Evolutionary conservation across 1,139 yeast genomes (phyloP), one percentile per base, ranked within the genome.

Genomic region (Yamadazyma membranifaciens): DNA sequence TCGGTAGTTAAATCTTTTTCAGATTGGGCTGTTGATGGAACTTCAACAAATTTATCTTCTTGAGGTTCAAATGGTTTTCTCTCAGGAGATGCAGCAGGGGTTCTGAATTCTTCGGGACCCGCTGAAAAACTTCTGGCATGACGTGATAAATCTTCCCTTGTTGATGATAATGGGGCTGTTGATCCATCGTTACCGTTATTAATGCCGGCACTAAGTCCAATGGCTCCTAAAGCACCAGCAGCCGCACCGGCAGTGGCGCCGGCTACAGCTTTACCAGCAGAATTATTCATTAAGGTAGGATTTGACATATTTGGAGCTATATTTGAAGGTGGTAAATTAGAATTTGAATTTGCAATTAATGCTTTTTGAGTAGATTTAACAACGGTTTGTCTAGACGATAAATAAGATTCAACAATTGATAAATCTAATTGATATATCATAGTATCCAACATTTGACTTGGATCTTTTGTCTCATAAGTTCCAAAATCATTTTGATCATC

Each of bases 381-480:
- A 17, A 50, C 54, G 1, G 54, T 49, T 43, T 47, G 50, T 28
- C 45, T 49, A 2, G 53, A 48, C 45, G 60, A 42, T 40, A 67
- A 62, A 44, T 62, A 68, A 22, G 59, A 55, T 30, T 66, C 72
- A 20, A 75, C 55, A 12, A 55, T 35, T 4, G 53, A 56, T 34
- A 83, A 55, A 51, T 84, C 88, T 51, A 84, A 72, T 46, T 80
- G 81, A 51, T 77, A 83, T 36, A 85, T 64, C 61, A 83, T 75
- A 3, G 92, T 82, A 29, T 80, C 78, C 29, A 57, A 47, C 40
- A 62, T 71, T 39, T 75, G 79, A 30, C 76, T 78, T 9, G 51
- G 49, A 38, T 73, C 71, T 31, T 71, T 70, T 10, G 75, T 70
- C 43, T 77, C 81, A 49, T 77, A 80, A 9, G 76, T 65, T 34